These are phyloP conservation scores for Aphanomyces invadans DNA, from an alignment of 352 stramenopile species.

Conservation along the genomic window DNA sequence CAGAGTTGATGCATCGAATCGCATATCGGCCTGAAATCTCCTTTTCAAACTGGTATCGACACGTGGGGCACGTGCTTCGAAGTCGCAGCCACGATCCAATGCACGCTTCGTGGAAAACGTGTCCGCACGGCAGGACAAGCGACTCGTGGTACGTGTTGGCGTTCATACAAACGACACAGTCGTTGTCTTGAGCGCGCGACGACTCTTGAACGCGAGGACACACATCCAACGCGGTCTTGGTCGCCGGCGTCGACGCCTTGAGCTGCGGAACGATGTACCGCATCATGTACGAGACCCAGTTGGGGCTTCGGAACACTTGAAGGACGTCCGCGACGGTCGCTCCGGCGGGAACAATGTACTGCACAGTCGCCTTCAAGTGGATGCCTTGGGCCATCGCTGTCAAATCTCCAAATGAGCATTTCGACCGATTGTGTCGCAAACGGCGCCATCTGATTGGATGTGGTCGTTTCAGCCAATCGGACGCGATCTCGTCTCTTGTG, in stretches of 20 bases:
- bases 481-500: neutral
- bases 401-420: neutral
- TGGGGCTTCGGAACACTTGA: conserved; percentile 71
- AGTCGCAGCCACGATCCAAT: conserved; percentile 90
- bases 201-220: neutral
- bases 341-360: conserved; percentile 60
- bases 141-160: conserved; percentile 69
- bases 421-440: neutral
- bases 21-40: conserved; percentile 70
- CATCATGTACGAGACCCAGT: conserved; percentile 81
- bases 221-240: conserved; percentile 1
- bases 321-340: conserved; percentile 59
- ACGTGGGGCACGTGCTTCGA: conserved; percentile 90
- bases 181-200: too few species aligned
- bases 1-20: conserved; percentile 71
- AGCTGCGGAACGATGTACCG: conserved; percentile 79
- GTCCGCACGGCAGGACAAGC: conserved; percentile 84
- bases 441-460: neutral
- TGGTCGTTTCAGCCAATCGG: neutral
- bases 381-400: neutral
- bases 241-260: conserved; percentile 30
- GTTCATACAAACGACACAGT: conserved; percentile 90
- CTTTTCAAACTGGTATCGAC: conserved; percentile 87
- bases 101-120: conserved; percentile 91
- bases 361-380: conserved; percentile 30